These are phyloP conservation scores for Raffaelea albimanens DNA, from an alignment of 2,329 filamentous ascomycete genomes.

Conservation along the genomic window DNA sequence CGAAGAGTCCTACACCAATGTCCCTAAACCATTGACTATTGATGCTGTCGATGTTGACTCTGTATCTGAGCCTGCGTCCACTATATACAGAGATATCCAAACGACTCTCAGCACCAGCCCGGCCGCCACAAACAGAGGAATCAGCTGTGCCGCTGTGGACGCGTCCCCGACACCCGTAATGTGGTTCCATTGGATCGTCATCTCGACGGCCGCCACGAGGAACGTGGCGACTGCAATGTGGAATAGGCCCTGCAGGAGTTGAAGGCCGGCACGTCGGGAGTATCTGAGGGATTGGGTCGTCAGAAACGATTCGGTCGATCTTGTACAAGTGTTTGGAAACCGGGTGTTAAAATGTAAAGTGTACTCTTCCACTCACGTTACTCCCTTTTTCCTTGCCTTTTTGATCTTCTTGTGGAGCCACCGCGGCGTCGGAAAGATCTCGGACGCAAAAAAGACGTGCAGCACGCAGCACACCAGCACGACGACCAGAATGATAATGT, in stretches of 20 bases:
- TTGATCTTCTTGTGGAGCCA: slow-evolving; percentile 6
- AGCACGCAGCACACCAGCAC: slow-evolving; percentile 10
- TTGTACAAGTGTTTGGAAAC: too few species aligned
- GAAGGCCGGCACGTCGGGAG: not conserved
- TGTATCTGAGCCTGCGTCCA: not conserved
- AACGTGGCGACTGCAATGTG: not conserved
- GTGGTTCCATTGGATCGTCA: slow-evolving; percentile 14
- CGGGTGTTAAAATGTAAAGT: too few species aligned
- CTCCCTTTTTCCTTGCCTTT: slow-evolving; percentile 1
- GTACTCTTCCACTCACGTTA: too few species aligned
- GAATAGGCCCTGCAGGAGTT: slow-evolving; percentile 2
- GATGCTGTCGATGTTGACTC: not conserved
- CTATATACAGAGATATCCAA: not conserved
- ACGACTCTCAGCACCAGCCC: not conserved
- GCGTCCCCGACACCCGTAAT: slow-evolving; percentile 18
- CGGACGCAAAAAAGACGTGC: slow-evolving; percentile 1
- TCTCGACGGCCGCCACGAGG: slow-evolving; percentile 9
- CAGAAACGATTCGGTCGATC: too few species aligned
- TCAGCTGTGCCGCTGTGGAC: slow-evolving; percentile 16
- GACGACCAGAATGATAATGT: slow-evolving; percentile 10
- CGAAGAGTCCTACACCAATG: too few species aligned
- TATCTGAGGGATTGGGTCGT: slow-evolving; percentile 2
- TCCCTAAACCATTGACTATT: not conserved
- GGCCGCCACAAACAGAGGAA: slow-evolving; percentile 7
- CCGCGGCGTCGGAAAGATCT: slow-evolving; percentile 1